phyloP scores from a whole-genome alignment of 345 rosid species.

The Cardamine resedifolia region DNA sequence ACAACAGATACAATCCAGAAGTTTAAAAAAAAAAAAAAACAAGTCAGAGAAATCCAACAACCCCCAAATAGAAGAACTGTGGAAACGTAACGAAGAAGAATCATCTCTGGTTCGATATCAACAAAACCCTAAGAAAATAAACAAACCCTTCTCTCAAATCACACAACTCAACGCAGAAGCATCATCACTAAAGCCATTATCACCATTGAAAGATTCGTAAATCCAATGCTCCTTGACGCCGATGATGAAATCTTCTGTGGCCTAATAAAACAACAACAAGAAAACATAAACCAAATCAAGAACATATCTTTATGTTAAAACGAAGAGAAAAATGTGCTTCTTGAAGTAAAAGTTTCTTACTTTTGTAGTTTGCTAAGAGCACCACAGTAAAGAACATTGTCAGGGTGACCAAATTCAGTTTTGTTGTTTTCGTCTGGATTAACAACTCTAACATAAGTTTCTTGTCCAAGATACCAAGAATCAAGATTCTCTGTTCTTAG shows the following conservation, averaged over 20 bases:
- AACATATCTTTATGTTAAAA: slow-evolving; percentile 1
- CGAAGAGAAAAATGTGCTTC: background rate
- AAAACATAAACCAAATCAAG: background rate
- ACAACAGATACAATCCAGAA: slow-evolving; percentile 33
- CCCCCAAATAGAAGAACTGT: slow-evolving; percentile 30
- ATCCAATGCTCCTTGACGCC: slow-evolving; percentile 28
- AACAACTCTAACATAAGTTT: slow-evolving; percentile 82
- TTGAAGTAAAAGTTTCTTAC: slow-evolving; percentile 39
- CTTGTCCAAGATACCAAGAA: slow-evolving; percentile 98
- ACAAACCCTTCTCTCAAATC: background rate
- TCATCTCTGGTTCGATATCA: slow-evolving; percentile 29
- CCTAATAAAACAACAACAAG: slow-evolving; percentile 43
- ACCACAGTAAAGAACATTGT: slow-evolving; percentile 88
- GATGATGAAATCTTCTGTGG: slow-evolving; percentile 69
- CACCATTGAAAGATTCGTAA: slow-evolving; percentile 9
- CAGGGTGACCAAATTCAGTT: slow-evolving; percentile 81
- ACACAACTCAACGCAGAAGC: slow-evolving; percentile 22
- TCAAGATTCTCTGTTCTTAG: slow-evolving; percentile 95
- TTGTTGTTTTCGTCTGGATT: slow-evolving; percentile 93
- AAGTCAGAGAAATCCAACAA: slow-evolving; percentile 33
- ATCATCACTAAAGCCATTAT: slow-evolving; percentile 34
- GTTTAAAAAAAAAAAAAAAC: background rate
- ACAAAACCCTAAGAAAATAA: slow-evolving; percentile 32
- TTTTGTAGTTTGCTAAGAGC: slow-evolving; percentile 69
- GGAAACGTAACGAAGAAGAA: slow-evolving; percentile 35